Conservation (phyloP, 148 eudicot species). For the Polygonum aviculare region DNA sequence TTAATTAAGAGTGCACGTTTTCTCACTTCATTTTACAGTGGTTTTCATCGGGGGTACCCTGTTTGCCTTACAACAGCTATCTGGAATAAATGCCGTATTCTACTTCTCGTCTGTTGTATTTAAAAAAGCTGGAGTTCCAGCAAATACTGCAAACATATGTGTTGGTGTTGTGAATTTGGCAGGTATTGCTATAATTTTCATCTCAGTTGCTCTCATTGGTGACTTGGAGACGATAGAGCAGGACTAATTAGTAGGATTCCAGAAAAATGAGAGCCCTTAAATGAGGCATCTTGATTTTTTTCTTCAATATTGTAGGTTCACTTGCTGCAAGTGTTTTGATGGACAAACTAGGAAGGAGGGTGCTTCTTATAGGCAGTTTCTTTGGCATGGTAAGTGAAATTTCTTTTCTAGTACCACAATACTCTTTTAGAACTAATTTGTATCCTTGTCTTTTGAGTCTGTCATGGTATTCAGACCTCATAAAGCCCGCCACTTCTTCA, state of each 20-base stretch:
- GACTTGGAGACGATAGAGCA: not conserved
- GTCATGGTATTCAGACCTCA: not conserved
- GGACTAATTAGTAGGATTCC: slow-evolving; percentile 1
- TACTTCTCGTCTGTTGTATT: slow-evolving; percentile 89
- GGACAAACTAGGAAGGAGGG: slow-evolving; percentile 86
- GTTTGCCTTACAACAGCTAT: slow-evolving; percentile 81
- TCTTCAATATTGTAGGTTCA: slow-evolving; percentile 39
- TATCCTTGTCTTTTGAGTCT: not conserved
- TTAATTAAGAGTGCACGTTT: slow-evolving; percentile 15
- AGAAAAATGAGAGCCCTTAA: not conserved
- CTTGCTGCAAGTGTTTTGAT: slow-evolving; percentile 61
- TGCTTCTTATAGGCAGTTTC: slow-evolving; percentile 77
- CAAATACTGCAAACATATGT: slow-evolving; percentile 56
- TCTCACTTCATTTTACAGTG: slow-evolving; percentile 47
- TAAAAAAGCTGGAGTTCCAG: slow-evolving; percentile 64
- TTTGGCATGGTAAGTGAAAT: slow-evolving; percentile 56
- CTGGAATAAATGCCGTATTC: slow-evolving; percentile 91
- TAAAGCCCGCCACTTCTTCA: not conserved
- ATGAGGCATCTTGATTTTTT: not conserved
- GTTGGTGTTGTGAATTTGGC: slow-evolving; percentile 67
- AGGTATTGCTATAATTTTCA: slow-evolving; percentile 25
- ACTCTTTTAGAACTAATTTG: not conserved
- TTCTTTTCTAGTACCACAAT: not conserved
- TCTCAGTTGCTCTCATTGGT: not conserved
- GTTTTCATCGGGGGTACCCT: slow-evolving; percentile 72